A percentile compares a stretch with the other conserved stretches of the same genome.
Conservation (phyloP, 495 filamentous ascomycete genomes). For the Darksidea phi region DNA sequence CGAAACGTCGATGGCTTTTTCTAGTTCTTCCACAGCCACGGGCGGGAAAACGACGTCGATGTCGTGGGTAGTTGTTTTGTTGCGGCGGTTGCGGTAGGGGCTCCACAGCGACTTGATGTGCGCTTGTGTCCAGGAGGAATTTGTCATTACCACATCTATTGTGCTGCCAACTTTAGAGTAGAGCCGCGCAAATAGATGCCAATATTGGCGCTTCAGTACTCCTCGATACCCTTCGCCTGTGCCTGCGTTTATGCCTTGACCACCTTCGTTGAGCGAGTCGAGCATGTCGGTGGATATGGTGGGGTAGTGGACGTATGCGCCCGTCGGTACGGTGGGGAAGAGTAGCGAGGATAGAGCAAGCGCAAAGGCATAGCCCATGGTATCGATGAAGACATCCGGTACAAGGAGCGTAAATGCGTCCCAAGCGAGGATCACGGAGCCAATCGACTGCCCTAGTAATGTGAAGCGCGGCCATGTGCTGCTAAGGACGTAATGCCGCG, state of each 20-base stretch:
- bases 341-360: constrained; percentile 77
- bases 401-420: constrained; percentile 91
- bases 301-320: constrained; percentile 95
- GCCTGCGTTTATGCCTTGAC: constrained; percentile 80
- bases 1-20: constrained; percentile 66
- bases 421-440: constrained; percentile 79
- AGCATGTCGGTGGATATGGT: constrained; percentile 99
- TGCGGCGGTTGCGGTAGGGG: constrained; percentile 46
- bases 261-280: constrained; percentile 62
- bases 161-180: constrained; percentile 78
- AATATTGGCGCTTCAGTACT: constrained; percentile 71
- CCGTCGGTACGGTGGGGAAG: constrained; percentile 79
- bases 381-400: constrained; percentile 93
- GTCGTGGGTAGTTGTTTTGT: constrained; percentile 45
- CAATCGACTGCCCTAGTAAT: constrained; percentile 86
- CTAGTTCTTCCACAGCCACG: constrained; percentile 80
- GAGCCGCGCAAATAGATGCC: constrained; percentile 75
- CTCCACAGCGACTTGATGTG: constrained; percentile 86
- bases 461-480: constrained; percentile 90
- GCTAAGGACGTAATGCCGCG: constrained; percentile 77
- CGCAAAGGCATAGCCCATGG: constrained; percentile 95
- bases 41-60: constrained; percentile 84
- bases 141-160: constrained; percentile 93
- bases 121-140: constrained; percentile 86
- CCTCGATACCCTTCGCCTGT: constrained; percentile 68